Percentiles rank a stretch among this genome's conserved stretches.
phyloP scores from a whole-genome alignment of 306 rosid species.

The Gleditsia sinensis region DNA sequence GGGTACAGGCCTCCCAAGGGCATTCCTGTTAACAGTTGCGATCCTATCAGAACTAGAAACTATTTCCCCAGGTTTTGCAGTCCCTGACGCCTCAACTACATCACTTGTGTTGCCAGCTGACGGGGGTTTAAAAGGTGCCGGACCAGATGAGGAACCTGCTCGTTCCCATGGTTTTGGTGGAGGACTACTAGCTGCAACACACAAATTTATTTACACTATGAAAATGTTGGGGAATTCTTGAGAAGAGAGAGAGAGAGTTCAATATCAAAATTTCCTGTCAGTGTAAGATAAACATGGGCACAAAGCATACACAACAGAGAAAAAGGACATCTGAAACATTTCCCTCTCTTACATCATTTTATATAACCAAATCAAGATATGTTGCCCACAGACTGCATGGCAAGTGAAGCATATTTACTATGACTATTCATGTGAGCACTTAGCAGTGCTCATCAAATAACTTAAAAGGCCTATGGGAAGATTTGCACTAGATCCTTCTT shows the following conservation, averaged over 20 bases:
- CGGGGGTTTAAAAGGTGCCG: conserved; percentile 74
- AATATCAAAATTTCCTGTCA: neutral
- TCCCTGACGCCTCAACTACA: conserved; percentile 85
- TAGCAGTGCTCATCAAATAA: neutral
- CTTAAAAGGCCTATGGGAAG: neutral
- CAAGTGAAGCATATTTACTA: neutral
- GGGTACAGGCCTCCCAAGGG: conserved; percentile 71
- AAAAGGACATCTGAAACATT: neutral
- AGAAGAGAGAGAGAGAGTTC: neutral
- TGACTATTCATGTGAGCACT: neutral
- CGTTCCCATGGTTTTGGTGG: conserved; percentile 87
- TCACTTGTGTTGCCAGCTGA: conserved; percentile 76
- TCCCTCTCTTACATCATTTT: neutral
- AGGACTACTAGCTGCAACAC: conserved; percentile 60
- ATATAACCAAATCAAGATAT: neutral
- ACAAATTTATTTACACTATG: conserved; percentile 4
- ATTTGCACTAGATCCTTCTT: neutral
- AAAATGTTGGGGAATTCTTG: neutral
- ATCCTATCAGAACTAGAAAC: conserved; percentile 55
- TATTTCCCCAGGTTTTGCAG: conserved; percentile 82
- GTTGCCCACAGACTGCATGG: neutral
- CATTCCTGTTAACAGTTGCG: conserved; percentile 48
- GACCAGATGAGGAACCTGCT: conserved; percentile 55
- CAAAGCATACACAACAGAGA: neutral
- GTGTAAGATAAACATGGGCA: neutral